Conservation (phyloP, 192 early-diverging fungal genomes). For the Entomortierella lignicola region DNA sequence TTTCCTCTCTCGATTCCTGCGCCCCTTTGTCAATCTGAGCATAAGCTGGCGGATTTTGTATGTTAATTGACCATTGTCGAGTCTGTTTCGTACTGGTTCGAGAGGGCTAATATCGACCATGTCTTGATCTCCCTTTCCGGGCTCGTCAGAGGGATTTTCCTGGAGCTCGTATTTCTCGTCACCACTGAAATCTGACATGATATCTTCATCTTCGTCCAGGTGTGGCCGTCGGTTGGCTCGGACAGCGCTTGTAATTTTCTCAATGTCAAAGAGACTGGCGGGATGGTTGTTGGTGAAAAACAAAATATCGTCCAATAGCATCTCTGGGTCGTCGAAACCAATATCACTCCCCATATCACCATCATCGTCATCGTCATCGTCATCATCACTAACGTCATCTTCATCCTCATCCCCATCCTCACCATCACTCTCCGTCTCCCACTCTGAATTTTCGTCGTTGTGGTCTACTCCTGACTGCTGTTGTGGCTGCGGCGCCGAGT, state of each 20-base stretch:
- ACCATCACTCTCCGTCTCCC: slow-evolving; percentile 30
- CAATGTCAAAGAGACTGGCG: slow-evolving; percentile 4
- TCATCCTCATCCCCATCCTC: slow-evolving; percentile 4
- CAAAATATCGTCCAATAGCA: neutral
- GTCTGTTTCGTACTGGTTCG: neutral
- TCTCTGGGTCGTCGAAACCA: slow-evolving; percentile 7
- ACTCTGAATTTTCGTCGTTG: slow-evolving; percentile 10
- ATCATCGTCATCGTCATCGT: slow-evolving; percentile 1
- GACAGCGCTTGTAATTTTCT: neutral
- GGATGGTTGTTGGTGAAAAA: neutral
- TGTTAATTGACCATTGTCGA: neutral
- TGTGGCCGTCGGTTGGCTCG: slow-evolving; percentile 27
- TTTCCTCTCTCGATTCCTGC: slow-evolving; percentile 31
- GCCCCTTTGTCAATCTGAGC: slow-evolving; percentile 32
- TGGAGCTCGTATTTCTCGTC: slow-evolving; percentile 44
- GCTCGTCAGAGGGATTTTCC: neutral
- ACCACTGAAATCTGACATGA: slow-evolving; percentile 49
- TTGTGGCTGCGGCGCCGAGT: neutral
- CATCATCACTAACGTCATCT: neutral
- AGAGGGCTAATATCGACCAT: slow-evolving; percentile 17
- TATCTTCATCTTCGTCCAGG: slow-evolving; percentile 6
- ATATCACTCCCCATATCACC: slow-evolving; percentile 9
- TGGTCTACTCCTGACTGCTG: too few species aligned
- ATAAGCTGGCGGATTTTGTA: slow-evolving; percentile 37
- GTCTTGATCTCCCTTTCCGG: slow-evolving; percentile 29